These are phyloP conservation scores for Aegilops bicornis DNA, from an alignment of 176 grass and related monocot genomes.

Conservation along the genomic window DNA sequence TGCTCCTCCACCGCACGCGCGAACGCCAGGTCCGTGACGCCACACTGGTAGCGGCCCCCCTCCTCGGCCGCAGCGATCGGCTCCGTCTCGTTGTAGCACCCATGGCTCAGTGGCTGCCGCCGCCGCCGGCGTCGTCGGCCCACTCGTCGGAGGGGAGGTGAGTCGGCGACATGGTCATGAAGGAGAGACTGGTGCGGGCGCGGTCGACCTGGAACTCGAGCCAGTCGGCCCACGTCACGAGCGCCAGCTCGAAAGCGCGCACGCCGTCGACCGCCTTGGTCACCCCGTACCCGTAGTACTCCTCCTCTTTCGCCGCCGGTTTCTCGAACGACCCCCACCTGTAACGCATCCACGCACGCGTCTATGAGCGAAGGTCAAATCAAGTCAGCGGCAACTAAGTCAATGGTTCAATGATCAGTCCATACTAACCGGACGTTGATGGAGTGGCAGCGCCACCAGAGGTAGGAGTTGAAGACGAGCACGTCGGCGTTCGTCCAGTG, in stretches of 20 bases:
- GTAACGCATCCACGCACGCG: neutral
- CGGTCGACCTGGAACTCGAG: constrained; percentile 71
- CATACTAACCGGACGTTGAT: constrained; percentile 65
- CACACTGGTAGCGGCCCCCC: neutral
- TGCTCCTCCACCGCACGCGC: constrained; percentile 49
- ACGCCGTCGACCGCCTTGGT: constrained; percentile 56
- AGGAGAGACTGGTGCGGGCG: constrained; percentile 53
- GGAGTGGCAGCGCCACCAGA: constrained; percentile 63
- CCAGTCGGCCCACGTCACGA: constrained; percentile 70
- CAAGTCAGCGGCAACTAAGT: no score
- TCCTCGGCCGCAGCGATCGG: constrained; percentile 36
- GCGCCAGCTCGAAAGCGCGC: constrained; percentile 63
- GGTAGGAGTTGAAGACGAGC: constrained; percentile 85
- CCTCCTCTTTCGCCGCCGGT: neutral
- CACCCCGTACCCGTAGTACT: neutral
- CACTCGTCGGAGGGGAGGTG: constrained; percentile 42
- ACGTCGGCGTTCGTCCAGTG: constrained; percentile 66
- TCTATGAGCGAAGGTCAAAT: neutral
- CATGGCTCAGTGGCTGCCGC: constrained; percentile 12
- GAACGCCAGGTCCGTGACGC: constrained; percentile 41
- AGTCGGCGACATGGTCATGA: constrained; percentile 80
- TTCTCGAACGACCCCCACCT: constrained; percentile 57
- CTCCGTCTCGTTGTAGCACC: constrained; percentile 67
- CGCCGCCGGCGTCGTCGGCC: no score
- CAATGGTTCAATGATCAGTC: neutral